Conservation (phyloP, 805 yeast genomes). For the Candida ficus region DNA sequence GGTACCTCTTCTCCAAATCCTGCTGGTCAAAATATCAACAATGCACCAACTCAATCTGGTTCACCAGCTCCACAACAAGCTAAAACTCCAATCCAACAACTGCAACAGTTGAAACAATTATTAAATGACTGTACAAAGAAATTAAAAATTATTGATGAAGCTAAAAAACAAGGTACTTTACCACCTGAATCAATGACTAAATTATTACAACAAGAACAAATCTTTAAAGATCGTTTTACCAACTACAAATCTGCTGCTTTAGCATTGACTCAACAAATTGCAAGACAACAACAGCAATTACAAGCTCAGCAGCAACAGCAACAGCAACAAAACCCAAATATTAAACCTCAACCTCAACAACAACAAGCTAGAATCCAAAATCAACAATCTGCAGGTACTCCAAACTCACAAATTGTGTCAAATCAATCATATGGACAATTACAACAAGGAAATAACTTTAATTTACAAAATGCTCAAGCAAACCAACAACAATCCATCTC, state of each 20-base stretch:
- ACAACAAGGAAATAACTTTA: slow-evolving; percentile 1
- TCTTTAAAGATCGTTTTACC: slow-evolving; percentile 40
- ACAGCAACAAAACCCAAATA: no score
- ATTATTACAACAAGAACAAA: slow-evolving; percentile 44
- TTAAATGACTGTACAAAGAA: slow-evolving; percentile 46
- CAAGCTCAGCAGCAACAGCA: slow-evolving; percentile 19
- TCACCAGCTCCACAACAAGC: slow-evolving; percentile 8
- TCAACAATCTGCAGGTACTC: slow-evolving; percentile 8
- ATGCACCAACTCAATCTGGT: slow-evolving; percentile 7
- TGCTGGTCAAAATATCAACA: slow-evolving; percentile 7
- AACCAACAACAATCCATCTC: slow-evolving; percentile 3
- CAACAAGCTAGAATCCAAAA: slow-evolving; percentile 6
- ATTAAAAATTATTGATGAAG: slow-evolving; percentile 44
- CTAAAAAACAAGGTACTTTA: slow-evolving; percentile 38
- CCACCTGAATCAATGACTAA: slow-evolving; percentile 40
- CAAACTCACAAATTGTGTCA: slow-evolving; percentile 5
- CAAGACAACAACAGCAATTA: slow-evolving; percentile 10
- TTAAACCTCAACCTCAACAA: slow-evolving; percentile 9
- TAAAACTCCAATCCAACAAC: slow-evolving; percentile 25
- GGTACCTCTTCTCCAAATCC: slow-evolving; percentile 18
- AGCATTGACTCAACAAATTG: slow-evolving; percentile 10
- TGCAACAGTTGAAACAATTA: slow-evolving; percentile 40
- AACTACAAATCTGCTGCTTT: slow-evolving; percentile 47
- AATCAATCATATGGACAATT: slow-evolving; percentile 2
- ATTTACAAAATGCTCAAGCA: slow-evolving; percentile 1